Evolutionary conservation across 192 early-diverging fungal species (phyloP).

Genomic region (Helicostylum pulchrum): DNA sequence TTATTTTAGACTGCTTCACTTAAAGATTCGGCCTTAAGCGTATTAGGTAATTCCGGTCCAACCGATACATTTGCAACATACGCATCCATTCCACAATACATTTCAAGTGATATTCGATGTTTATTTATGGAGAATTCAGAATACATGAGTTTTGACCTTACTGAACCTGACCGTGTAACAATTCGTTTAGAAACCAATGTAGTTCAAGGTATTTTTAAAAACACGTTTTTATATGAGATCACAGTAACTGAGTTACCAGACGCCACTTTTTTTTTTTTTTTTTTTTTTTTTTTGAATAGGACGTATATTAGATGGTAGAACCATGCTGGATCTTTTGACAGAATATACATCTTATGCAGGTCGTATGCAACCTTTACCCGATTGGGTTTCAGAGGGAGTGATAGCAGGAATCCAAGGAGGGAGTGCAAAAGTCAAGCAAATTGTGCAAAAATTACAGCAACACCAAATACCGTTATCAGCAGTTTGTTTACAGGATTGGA

Average conservation of each 20-base stretch:
- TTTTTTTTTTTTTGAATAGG: constrained; percentile 15
- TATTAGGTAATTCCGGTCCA: constrained; percentile 17
- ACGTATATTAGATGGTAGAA: constrained; percentile 32
- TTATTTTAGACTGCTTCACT: constrained; percentile 12
- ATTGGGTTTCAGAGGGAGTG: constrained; percentile 35
- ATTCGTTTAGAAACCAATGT: constrained; percentile 22
- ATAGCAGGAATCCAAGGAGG: constrained; percentile 42
- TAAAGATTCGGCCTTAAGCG: constrained; percentile 17
- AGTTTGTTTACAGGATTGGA: constrained; percentile 40
- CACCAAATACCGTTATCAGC: constrained; percentile 31
- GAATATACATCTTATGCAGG: constrained; percentile 40
- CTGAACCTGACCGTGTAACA: constrained; percentile 27
- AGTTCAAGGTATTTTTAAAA: constrained; percentile 14
- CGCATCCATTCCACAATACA: constrained; percentile 37
- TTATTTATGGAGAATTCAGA: constrained; percentile 37
- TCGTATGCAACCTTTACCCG: constrained; percentile 34
- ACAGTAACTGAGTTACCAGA: neutral
- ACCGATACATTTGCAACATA: constrained; percentile 35
- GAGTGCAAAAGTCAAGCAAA: constrained; percentile 26
- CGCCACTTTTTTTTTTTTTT: neutral
- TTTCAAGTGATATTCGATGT: constrained; percentile 32
- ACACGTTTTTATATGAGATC: neutral
- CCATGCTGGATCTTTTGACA: constrained; percentile 33
- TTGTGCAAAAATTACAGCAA: constrained; percentile 17
- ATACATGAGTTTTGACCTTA: constrained; percentile 38